phyloP scores from a whole-genome alignment of 306 rosid genomes.

The Luffa aegyptiaca region DNA sequence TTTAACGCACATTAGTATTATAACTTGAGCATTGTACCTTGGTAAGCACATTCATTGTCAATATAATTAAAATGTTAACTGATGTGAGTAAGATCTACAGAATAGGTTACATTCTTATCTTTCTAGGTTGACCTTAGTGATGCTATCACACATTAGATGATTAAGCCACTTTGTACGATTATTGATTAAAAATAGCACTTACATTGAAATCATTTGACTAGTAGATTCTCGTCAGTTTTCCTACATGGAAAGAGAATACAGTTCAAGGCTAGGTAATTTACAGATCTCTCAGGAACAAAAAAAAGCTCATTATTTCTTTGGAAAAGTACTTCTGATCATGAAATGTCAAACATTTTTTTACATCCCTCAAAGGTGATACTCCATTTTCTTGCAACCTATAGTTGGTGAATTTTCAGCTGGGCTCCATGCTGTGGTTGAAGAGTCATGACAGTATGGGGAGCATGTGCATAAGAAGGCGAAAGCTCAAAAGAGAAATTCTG shows the following conservation, averaged over 20 bases:
- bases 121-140: not conserved
- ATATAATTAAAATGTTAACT: not conserved
- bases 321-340: not conserved
- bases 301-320: not conserved
- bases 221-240: not conserved
- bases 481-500: slow-evolving; percentile 33
- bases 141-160: not conserved
- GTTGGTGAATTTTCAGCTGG: slow-evolving; percentile 20
- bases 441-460: slow-evolving; percentile 34
- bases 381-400: slow-evolving; percentile 11
- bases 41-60: not conserved
- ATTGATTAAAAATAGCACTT: not conserved
- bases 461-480: slow-evolving; percentile 37
- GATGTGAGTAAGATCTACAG: not conserved
- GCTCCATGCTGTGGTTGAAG: slow-evolving; percentile 55
- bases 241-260: not conserved
- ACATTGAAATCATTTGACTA: not conserved
- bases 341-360: not conserved
- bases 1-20: not conserved
- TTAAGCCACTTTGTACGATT: not conserved
- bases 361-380: not conserved
- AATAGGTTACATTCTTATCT: not conserved
- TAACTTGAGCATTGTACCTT: not conserved
- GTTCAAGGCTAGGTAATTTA: not conserved
- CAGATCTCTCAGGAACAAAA: not conserved